Evolutionary conservation across 208 protist species (phyloP), one percentile per base, ranked within the genome.

Genomic region (Leishmania braziliensis): DNA sequence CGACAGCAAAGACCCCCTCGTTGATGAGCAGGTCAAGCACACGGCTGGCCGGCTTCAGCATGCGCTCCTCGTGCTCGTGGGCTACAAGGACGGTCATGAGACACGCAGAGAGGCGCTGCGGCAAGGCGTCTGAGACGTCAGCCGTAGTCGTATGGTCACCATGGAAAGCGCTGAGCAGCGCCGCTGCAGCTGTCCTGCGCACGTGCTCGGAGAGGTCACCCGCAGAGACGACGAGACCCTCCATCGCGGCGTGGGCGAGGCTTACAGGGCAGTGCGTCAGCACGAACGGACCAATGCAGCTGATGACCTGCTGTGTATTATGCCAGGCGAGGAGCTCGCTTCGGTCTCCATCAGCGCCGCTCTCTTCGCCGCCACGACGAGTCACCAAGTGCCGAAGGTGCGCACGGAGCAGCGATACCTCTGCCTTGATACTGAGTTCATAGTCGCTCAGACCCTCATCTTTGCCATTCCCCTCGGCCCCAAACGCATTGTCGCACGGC

Each of bases 171-270:
- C 78, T 69, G 51, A 92, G 78, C 29, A 98, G 88, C 12, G 95
- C 92, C 8, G 91, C 84, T 8, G 88, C 46, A 16, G 94, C 94
- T 56, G 90, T 91, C 36, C 84, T 81, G 54, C 87, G 82, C 36
- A 98, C 91, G 81, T 98, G 96, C 54, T 87, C 84, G 39, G 94
- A 95, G 69, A 98, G 83, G 51, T 96, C 94, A 46, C 97, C 97
- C 5, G 92, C 93, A 16, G 94, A 92, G 29, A 98, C 85, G 18
- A 94, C 84, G 4, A 98, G 86, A 14, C 96, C 97, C 71, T 96
- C 91, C 84, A 96, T 84, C 56, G 92, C 91, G 51, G 90, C 72
- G 14, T 72, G 39, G 18, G 90, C 83, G 74, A 95, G 92, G 48
- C 84, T 74, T n/a, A 51, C 33, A 8, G 89, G 89, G 46, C 80